Evolutionary conservation across 352 stramenopile genomes (phyloP).

Genomic region (Pythium folliculosum): DNA sequence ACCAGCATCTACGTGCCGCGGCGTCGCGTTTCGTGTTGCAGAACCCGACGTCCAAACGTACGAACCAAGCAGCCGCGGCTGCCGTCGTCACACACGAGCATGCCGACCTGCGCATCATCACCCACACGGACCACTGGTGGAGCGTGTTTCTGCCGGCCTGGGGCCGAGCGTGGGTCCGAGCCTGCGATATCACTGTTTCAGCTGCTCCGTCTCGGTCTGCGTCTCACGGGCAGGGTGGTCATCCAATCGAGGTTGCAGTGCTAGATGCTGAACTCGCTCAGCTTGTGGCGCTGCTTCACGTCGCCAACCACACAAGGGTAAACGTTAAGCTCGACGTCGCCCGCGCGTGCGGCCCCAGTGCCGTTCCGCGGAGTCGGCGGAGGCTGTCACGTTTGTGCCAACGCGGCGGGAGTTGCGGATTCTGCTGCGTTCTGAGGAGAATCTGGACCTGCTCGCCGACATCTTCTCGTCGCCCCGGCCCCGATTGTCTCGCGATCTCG

Average conservation of each 20-base stretch:
- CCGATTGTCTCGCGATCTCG: neutral
- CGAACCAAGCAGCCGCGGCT: neutral
- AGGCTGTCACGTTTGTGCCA: neutral
- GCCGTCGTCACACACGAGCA: conserved; percentile 1
- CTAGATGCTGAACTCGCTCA: neutral
- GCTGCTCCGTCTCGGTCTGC: neutral
- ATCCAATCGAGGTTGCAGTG: neutral
- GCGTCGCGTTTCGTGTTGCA: conserved; percentile 1
- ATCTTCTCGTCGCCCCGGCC: neutral
- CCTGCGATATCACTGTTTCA: neutral
- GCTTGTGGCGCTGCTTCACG: neutral
- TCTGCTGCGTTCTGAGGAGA: neutral
- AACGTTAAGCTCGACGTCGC: neutral
- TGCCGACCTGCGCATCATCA: neutral
- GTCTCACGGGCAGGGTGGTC: neutral
- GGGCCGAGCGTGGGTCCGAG: conserved; percentile 1
- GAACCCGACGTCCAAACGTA: neutral
- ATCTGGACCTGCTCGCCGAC: neutral
- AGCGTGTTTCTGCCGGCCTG: conserved; percentile 2
- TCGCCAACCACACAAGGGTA: neutral
- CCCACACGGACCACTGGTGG: neutral
- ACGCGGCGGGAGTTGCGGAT: neutral
- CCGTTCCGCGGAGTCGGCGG: no score
- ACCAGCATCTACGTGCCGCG: neutral
- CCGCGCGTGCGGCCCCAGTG: no score